phyloP scores from a whole-genome alignment of 805 yeast species.

The Schwanniomyces yamadae region DNA sequence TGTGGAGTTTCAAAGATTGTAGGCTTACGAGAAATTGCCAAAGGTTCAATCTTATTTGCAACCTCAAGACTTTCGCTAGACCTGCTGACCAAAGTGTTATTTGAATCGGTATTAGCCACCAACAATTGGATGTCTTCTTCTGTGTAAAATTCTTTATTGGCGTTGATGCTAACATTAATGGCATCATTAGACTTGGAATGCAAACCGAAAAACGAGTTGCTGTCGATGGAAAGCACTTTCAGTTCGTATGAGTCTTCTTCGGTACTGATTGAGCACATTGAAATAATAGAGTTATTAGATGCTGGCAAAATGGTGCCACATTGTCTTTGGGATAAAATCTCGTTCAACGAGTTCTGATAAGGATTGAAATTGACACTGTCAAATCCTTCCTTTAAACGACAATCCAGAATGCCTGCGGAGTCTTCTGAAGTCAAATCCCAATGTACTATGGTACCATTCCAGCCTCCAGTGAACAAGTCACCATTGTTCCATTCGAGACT shows the following conservation, averaged over 20 bases:
- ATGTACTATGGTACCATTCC: constrained; percentile 65
- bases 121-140: constrained; percentile 28
- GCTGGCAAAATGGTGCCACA: constrained; percentile 67
- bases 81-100: constrained; percentile 16
- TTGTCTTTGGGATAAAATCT: constrained; percentile 42
- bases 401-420: constrained; percentile 20
- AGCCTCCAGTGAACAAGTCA: constrained; percentile 57
- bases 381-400: constrained; percentile 49
- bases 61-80: constrained; percentile 10
- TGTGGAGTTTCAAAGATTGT: constrained; percentile 1
- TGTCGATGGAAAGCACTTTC: constrained; percentile 53
- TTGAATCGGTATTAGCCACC: constrained; percentile 11
- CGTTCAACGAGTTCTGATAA: constrained; percentile 28
- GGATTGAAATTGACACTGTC: constrained; percentile 39
- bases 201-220: constrained; percentile 54
- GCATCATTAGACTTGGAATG: constrained; percentile 44
- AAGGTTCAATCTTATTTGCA: constrained; percentile 1
- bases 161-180: constrained; percentile 18
- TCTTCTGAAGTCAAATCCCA: constrained; percentile 52
- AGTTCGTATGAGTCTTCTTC: constrained; percentile 24
- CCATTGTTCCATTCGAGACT: constrained; percentile 59
- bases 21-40: constrained; percentile 3
- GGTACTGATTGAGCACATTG: constrained; percentile 39
- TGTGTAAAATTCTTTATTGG: constrained; percentile 27
- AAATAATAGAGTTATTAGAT: constrained; percentile 49